A percentile compares a stretch with the other conserved stretches of the same genome.
phyloP scores from a whole-genome alignment of 2,329 filamentous ascomycete genomes.

The Apiospora aurea region DNA sequence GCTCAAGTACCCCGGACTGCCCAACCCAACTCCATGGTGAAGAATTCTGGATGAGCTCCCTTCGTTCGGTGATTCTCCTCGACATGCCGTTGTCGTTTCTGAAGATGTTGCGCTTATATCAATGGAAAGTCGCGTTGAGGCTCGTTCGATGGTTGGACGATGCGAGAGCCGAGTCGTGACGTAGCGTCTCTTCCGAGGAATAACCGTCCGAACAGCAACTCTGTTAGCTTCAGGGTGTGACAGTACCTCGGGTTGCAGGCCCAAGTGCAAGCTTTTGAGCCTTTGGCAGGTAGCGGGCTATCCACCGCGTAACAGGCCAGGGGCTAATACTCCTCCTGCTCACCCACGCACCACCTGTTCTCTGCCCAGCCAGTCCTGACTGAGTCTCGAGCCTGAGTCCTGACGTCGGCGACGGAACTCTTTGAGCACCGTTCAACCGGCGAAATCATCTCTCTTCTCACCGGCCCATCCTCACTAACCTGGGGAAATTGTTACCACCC shows the following conservation, averaged over 20 bases:
- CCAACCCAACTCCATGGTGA: not conserved
- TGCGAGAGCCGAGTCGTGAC: not conserved
- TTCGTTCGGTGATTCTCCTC: not conserved
- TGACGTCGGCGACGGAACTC: slow-evolving; percentile 24
- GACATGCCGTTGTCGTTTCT: not conserved
- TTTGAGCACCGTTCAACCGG: slow-evolving; percentile 25
- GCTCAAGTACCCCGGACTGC: not conserved
- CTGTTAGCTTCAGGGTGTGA: not conserved
- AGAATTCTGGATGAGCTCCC: not conserved
- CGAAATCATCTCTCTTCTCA: slow-evolving; percentile 22
- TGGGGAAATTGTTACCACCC: slow-evolving; percentile 23
- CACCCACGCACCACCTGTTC: not conserved
- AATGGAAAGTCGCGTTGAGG: not conserved
- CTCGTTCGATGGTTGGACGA: not conserved
- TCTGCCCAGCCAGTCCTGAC: not conserved
- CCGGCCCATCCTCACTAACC: slow-evolving; percentile 22
- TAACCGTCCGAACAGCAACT: not conserved
- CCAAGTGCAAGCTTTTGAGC: not conserved
- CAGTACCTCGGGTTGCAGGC: not conserved
- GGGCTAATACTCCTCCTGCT: not conserved
- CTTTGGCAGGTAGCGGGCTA: not conserved
- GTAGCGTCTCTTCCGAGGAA: not conserved
- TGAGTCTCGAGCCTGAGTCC: slow-evolving; percentile 13
- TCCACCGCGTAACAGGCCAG: slow-evolving; percentile 2
- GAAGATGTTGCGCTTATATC: not conserved